Percentiles rank a stretch among this genome's conserved stretches.
phyloP scores from a whole-genome alignment of 352 stramenopile species.

The Pythium phragmiticola region DNA sequence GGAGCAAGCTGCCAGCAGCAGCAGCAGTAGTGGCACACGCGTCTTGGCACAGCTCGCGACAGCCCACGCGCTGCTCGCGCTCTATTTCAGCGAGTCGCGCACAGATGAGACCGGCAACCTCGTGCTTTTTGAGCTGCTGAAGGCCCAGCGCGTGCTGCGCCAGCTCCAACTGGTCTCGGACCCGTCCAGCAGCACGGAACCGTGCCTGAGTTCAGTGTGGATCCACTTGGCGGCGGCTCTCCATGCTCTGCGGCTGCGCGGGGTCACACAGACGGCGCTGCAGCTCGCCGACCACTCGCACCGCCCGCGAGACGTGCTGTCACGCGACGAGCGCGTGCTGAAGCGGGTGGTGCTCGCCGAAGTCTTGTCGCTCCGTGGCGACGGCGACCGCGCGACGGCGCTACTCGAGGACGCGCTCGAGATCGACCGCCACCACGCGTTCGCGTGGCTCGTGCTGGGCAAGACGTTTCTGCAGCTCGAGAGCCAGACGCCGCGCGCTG shows the following conservation, averaged over 20 bases:
- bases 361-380: constrained; percentile 30
- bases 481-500: constrained; percentile 35
- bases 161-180: not conserved
- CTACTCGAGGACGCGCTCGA: constrained; percentile 58
- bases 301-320: constrained; percentile 41
- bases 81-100: constrained; percentile 49
- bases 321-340: constrained; percentile 44
- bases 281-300: constrained; percentile 37
- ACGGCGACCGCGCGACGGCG: constrained; percentile 29
- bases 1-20: not conserved
- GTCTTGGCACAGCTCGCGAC: constrained; percentile 27
- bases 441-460: constrained; percentile 58
- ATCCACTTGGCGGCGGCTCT: constrained; percentile 49
- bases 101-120: constrained; percentile 61
- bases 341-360: constrained; percentile 51
- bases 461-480: constrained; percentile 47
- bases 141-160: constrained; percentile 36
- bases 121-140: constrained; percentile 61
- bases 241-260: constrained; percentile 43
- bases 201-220: constrained; percentile 52
- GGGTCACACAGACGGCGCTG: constrained; percentile 35
- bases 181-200: not conserved
- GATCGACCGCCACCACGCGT: constrained; percentile 50
- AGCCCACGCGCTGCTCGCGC: constrained; percentile 60
- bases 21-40: not conserved